A percentile compares a stretch with the other conserved stretches of the same genome.
These are phyloP conservation scores for Malassezia sp. DNA, from an alignment of 1,284 basidiomycete genomes.

Conservation along the genomic window DNA sequence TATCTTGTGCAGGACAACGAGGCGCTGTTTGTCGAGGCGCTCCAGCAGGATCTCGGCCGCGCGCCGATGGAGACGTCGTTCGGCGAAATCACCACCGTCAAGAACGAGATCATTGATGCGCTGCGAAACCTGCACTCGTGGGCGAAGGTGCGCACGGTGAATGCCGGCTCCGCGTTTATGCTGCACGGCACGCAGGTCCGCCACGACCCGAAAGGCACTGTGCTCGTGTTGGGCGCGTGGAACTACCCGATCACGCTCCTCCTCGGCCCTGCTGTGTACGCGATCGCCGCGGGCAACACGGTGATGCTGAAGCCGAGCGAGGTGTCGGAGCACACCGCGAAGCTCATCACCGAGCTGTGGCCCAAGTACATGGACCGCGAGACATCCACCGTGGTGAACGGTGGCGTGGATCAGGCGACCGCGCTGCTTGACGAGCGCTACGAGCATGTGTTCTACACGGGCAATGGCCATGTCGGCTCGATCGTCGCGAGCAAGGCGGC, in stretches of 20 bases:
- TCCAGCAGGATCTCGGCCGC: conserved; percentile 54
- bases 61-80: conserved; percentile 45
- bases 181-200: conserved; percentile 41
- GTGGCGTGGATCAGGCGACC: conserved; percentile 63
- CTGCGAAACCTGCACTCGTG: conserved; percentile 56
- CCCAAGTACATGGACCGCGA: conserved; percentile 71
- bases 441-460: conserved; percentile 60
- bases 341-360: conserved; percentile 62
- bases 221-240: conserved; percentile 50
- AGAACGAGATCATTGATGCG: conserved; percentile 56
- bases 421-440: conserved; percentile 68
- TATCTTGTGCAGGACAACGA: conserved; percentile 57
- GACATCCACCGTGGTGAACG: conserved; percentile 62
- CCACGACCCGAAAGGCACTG: conserved; percentile 48
- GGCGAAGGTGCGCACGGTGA: conserved; percentile 41
- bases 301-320: conserved; percentile 59
- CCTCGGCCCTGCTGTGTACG: conserved; percentile 47
- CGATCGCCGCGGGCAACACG: conserved; percentile 48
- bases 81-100: conserved; percentile 40
- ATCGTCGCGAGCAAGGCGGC: conserved; percentile 73
- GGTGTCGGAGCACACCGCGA: conserved; percentile 57
- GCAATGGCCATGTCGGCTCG: conserved; percentile 60
- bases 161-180: conserved; percentile 39
- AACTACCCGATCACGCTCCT: conserved; percentile 44
- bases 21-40: conserved; percentile 51